Base-by-base conservation (phyloP, 2,329 filamentous ascomycete species). In the Thelonectria rubi region DNA sequence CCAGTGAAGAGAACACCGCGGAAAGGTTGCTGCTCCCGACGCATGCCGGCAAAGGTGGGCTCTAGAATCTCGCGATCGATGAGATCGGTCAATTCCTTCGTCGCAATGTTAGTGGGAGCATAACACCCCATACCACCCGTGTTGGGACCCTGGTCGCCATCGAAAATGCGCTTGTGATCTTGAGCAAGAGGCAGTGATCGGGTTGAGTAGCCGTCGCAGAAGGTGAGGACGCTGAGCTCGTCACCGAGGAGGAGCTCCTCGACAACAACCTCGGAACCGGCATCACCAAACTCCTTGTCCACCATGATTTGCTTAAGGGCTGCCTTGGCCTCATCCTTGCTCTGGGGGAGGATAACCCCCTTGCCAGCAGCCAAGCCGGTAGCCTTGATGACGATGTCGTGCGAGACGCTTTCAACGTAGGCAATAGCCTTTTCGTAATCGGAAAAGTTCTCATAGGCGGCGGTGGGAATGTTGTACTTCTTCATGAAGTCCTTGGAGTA, bases 401-500 rank as follows among this genome's bases (percentile, higher is more conserved):
- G 89, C 52, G 82, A 76, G 48, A 94, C 80, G 8, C 78, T 82
- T 67, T 93, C 88, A 53, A 98, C 81, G 75, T 98, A 96, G 69
- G 86, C 80, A 67, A 83, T 81, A 14, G 93, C 93, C 48, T 86
- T 81, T 57, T 90, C 86, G 77, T 91, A 94, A 71, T 91, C 84
- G 76, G 84, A 87, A 75, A 98, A 97, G 81, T 96, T 97, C 77
- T 90, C 87, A 80, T 97, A 98, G 40, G 86, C 88, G 15, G 95
- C 95, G 1, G 95, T 98, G 39, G 94, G 94, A 70, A 99, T 97
- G 72, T 86, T 85, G 79, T 97, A 88, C 67, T 90, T 88, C 78
- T 91, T 90, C 95, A 98, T 99, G 75, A 98, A 98, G 77, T 98
- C 94, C 77, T 99, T 99, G 64, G 92, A 93, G 77, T 96, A 98